Evolutionary conservation across 2,329 filamentous ascomycete species (phyloP), one percentile per base, ranked within the genome.

Genomic region (Clonostachys sp.): DNA sequence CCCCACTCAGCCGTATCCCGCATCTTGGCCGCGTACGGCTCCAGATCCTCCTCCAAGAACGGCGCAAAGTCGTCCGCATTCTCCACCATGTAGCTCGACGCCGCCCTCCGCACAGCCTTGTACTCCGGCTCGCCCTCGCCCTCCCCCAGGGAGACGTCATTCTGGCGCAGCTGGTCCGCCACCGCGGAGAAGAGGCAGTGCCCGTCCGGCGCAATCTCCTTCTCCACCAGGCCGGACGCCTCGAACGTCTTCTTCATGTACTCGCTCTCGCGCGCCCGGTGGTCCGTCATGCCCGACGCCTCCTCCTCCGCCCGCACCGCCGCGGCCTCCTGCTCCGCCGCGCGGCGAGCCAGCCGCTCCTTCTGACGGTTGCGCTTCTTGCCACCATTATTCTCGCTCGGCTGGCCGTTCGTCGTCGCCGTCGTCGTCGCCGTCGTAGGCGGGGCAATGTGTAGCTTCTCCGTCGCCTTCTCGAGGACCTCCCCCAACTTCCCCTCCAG

Each of bases 171-270:
- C 67, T 96, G 91, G 63, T 94, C 89, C 24, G 92, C 91, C 45
- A 97, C 79, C 1, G 94, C 91, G 14, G 90, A 87, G 68, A 97
- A 99, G 14, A 99, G 73, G 62, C 94, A 99, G 69, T 99, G 94
- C 0, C 94, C 94, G 66, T 99, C 92, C 0, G 94, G 90, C 38
- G 80, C 80, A 48, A 99, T 91, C 49, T 89, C 83, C 57, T 87
- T 80, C 71, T 96, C 89, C 17, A 72, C 73, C 14, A 97, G 75
- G 1, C 74, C 75, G 48, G 86, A 71, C 41, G 75, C 71, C 46
- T 73, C 68, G 62, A 96, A 86, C 39, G 81, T 79, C 30, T 72
- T 71, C 48, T 80, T 73, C 83, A 99, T 91, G 42, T 79, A 77
- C 45, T 78, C 73, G 55, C 82, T 77, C 70, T 96, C 91, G 45